Conservation (phyloP, 2,329 filamentous ascomycete species). For the Monilinia polystroma region DNA sequence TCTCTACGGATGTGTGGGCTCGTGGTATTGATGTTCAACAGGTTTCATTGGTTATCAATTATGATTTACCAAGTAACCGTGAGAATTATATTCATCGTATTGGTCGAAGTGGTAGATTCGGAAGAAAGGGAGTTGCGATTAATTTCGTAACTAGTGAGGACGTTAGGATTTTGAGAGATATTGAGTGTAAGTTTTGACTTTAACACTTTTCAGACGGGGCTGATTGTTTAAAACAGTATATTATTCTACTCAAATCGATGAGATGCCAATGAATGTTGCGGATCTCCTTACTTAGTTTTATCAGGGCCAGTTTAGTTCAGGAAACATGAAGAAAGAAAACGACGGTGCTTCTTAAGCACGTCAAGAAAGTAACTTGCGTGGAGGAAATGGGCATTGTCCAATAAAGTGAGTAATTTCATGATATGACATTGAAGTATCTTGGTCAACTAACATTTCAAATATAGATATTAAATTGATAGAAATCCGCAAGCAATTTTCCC, state of each 20-base stretch:
- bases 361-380: constrained; percentile 31
- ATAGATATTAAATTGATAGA: constrained; percentile 11
- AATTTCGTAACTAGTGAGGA: constrained; percentile 99
- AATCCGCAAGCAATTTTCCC: neutral
- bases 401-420: constrained; percentile 30
- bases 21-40: constrained; percentile 99
- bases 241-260: constrained; percentile 76
- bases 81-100: constrained; percentile 99
- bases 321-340: constrained; percentile 4
- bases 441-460: neutral
- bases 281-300: constrained; percentile 39
- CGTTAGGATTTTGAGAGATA: constrained; percentile 94
- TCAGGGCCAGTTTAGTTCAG: neutral
- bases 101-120: constrained; percentile 90
- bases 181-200: constrained; percentile 68
- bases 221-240: constrained; percentile 50
- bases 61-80: constrained; percentile 95
- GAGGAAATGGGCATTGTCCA: constrained; percentile 37
- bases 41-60: constrained; percentile 98
- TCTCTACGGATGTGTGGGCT: constrained; percentile 97
- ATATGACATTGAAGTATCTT: too few relatives aligned
- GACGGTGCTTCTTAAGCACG: constrained; percentile 29
- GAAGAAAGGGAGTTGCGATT: constrained; percentile 97
- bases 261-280: constrained; percentile 77
- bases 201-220: neutral